Conservation (phyloP, 352 stramenopile species). For the Globisporangium irregulare region DNA sequence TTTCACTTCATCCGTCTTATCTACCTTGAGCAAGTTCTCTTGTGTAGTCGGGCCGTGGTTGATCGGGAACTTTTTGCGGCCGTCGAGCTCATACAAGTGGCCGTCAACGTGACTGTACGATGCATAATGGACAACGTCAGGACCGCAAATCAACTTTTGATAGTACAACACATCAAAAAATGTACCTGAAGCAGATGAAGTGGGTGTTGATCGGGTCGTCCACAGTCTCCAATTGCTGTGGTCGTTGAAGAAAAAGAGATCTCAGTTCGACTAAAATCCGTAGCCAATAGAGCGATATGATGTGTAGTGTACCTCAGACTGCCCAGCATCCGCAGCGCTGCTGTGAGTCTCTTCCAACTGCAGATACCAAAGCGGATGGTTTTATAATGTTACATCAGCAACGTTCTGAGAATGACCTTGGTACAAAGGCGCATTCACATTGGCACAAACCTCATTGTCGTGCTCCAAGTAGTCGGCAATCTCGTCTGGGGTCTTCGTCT, state of each 20-base stretch:
- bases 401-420: not conserved
- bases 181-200: slow-evolving; percentile 93
- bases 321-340: slow-evolving; percentile 83
- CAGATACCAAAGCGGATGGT: not conserved
- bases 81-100: slow-evolving; percentile 95
- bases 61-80: slow-evolving; percentile 92
- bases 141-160: not conserved
- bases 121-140: not conserved
- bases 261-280: not conserved
- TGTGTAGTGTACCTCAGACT: slow-evolving; percentile 70
- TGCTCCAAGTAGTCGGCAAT: slow-evolving; percentile 89
- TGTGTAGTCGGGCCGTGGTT: slow-evolving; percentile 89
- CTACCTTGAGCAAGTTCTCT: slow-evolving; percentile 81
- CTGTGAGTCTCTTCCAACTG: slow-evolving; percentile 92
- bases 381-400: not conserved
- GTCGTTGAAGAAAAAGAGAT: not conserved
- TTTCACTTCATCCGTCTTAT: not conserved
- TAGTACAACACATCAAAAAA: not conserved
- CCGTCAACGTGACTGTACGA: slow-evolving; percentile 78
- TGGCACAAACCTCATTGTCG: slow-evolving; percentile 70
- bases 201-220: slow-evolving; percentile 95
- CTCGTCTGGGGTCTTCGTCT: slow-evolving; percentile 66
- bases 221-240: slow-evolving; percentile 82
- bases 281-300: not conserved
- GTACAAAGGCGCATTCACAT: not conserved